Evolutionary conservation across 2,329 filamentous ascomycete species (phyloP), one percentile per base, ranked within the genome.

Genomic region (Claviceps sorghi): DNA sequence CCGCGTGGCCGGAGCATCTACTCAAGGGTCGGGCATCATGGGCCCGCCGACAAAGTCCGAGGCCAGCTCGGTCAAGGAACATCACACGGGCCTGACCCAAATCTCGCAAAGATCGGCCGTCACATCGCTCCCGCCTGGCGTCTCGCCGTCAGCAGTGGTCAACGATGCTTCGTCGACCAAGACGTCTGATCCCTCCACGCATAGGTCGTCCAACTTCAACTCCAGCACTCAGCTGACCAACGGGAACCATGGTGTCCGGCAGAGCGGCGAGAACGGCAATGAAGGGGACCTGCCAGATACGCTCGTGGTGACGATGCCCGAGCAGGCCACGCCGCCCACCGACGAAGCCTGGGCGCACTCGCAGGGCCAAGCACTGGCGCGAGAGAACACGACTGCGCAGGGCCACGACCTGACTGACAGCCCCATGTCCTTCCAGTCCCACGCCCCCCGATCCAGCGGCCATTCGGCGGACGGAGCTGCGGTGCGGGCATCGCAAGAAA

Each of bases 121-220:
- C 45, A 81, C 78, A 17, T 70, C 77, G 21, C 65, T 83, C 2
- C 77, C 80, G 1, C 68, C 73, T 0, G 79, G 77, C 4, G 69
- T 80, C 51, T 79, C 78, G 4, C 79, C 79, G 15, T 79, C 76
- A 29, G 77, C 76, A 13, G 66, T 77, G 54, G 71, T 83, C 51
- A 96, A 97, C 60, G 89, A 95, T 61, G 91, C 89, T 1, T 95
- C 89, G 2, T 94, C 90, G 1, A 95, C 90, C n/a, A 93, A 95
- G 68, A 90, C 86, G 2, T 88, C 86, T 1, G 82, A 86, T 55
- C 78, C 80, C 6, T 88, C 84, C 3, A 71, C 72, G 17, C 71
- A 74, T 50, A 83, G 82, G 13, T 82, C 79, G 1, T 81, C 78
- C 2, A 76, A 79, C 57, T 77, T 78, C 64, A 76, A 79, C 57